Evolutionary conservation across 495 filamentous ascomycete species (phyloP).

Genomic region (Xylona heveae): DNA sequence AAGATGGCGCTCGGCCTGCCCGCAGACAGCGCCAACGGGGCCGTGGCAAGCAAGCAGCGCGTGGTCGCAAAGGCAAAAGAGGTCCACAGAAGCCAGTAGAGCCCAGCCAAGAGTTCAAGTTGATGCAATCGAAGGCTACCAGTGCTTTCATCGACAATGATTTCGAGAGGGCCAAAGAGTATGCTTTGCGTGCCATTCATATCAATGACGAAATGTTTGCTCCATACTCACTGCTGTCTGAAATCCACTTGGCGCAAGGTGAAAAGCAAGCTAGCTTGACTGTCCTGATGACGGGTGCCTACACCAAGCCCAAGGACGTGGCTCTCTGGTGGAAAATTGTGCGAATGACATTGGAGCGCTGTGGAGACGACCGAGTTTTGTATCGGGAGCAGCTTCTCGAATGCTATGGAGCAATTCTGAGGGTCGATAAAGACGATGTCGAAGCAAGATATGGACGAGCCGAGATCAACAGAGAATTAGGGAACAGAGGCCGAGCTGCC

Average conservation of each 20-base stretch:
- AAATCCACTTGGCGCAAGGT: constrained; percentile 47
- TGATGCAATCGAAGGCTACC: constrained; percentile 45
- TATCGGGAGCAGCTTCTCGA: constrained; percentile 35
- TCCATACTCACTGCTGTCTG: constrained; percentile 54
- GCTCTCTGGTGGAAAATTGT: constrained; percentile 48
- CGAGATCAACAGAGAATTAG: constrained; percentile 33
- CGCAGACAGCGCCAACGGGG: too few species aligned
- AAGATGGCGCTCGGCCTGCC: too few species aligned
- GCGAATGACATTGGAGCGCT: constrained; percentile 38
- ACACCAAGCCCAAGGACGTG: constrained; percentile 45
- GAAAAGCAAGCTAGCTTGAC: constrained; percentile 43
- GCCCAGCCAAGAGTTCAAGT: constrained; percentile 53
- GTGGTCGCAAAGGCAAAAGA: too few species aligned
- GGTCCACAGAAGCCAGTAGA: constrained; percentile 54
- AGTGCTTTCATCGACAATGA: constrained; percentile 45
- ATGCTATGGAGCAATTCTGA: constrained; percentile 49
- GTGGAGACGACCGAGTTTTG: constrained; percentile 25
- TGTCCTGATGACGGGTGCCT: constrained; percentile 48
- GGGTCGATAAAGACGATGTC: constrained; percentile 32
- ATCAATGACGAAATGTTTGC: constrained; percentile 67
- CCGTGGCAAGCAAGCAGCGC: too few species aligned
- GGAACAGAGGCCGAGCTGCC: constrained; percentile 31
- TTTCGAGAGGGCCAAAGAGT: constrained; percentile 38
- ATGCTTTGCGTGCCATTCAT: constrained; percentile 46
- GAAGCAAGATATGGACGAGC: constrained; percentile 39